Evolutionary conservation across 2,329 filamentous ascomycete species (phyloP).

Genomic region (Apiospora phragmitis): DNA sequence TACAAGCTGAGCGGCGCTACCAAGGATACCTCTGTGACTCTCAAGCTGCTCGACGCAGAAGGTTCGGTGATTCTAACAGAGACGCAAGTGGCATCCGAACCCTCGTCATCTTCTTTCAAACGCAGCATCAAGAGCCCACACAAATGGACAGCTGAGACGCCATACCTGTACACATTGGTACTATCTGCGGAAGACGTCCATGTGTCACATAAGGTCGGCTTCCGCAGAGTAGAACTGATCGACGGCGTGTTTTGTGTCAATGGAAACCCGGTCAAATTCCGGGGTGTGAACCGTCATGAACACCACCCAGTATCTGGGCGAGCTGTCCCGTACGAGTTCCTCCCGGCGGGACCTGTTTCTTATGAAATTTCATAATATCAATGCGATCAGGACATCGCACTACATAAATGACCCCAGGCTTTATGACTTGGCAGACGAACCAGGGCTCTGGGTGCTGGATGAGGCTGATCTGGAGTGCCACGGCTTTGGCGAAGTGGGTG

Average conservation of each 20-base stretch:
- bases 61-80: slow-evolving; percentile 29
- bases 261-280: slow-evolving; percentile 62
- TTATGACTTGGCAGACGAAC: slow-evolving; percentile 62
- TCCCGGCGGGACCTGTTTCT: slow-evolving; percentile 59
- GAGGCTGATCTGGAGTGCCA: slow-evolving; percentile 58
- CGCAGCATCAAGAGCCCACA: slow-evolving; percentile 48
- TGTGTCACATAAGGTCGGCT: slow-evolving; percentile 60
- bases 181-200: slow-evolving; percentile 38
- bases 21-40: slow-evolving; percentile 24
- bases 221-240: slow-evolving; percentile 62
- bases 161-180: slow-evolving; percentile 57
- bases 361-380: slow-evolving; percentile 72
- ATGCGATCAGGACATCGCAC: slow-evolving; percentile 68
- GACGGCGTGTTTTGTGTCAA: slow-evolving; percentile 65
- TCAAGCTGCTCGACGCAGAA: slow-evolving; percentile 38
- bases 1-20: slow-evolving; percentile 41
- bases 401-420: slow-evolving; percentile 62
- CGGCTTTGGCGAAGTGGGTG: slow-evolving; percentile 45
- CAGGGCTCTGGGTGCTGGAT: slow-evolving; percentile 65
- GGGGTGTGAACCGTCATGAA: slow-evolving; percentile 71
- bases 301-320: slow-evolving; percentile 65
- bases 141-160: slow-evolving; percentile 71
- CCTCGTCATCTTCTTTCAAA: slow-evolving; percentile 32
- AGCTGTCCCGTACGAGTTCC: slow-evolving; percentile 60
- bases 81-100: slow-evolving; percentile 24